phyloP scores from a whole-genome alignment of 164 flowering plant species.

The Litsea cubeba region DNA sequence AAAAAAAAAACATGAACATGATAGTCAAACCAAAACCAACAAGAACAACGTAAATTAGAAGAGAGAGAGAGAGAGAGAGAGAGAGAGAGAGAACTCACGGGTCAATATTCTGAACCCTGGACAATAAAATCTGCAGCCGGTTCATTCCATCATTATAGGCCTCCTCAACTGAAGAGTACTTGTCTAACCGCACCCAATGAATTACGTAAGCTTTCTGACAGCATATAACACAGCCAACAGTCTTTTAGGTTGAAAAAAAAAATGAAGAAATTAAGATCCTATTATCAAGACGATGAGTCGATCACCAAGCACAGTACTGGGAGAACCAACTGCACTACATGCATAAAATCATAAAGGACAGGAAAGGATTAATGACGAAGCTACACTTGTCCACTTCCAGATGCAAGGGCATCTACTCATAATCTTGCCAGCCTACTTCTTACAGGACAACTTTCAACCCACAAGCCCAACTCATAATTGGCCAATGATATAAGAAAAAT shows the following conservation, averaged over 20 bases:
- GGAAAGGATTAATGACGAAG: no score
- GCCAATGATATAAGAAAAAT: no score
- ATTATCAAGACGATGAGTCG: no score
- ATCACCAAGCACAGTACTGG: no score
- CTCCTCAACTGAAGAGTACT: slow-evolving; percentile 53
- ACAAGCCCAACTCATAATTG: no score
- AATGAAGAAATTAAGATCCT: no score
- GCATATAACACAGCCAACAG: slow-evolving; percentile 11
- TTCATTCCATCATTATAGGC: slow-evolving; percentile 71
- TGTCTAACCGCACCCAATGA: slow-evolving; percentile 86
- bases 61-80: background rate
- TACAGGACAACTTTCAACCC: no score
- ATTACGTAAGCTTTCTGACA: slow-evolving; percentile 79
- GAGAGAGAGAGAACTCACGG: slow-evolving; percentile 50
- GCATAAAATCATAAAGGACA: no score
- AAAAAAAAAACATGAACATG: background rate
- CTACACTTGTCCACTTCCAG: no score
- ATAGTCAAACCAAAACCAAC: background rate
- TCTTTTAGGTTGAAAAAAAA: background rate
- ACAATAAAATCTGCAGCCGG: slow-evolving; percentile 46
- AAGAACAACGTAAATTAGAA: background rate
- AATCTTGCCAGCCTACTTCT: no score
- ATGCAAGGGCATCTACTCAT: no score
- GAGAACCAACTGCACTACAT: no score
- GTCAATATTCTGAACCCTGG: slow-evolving; percentile 63